phyloP scores from a whole-genome alignment of 441 rosid species.

The Omphalea diandra region DNA sequence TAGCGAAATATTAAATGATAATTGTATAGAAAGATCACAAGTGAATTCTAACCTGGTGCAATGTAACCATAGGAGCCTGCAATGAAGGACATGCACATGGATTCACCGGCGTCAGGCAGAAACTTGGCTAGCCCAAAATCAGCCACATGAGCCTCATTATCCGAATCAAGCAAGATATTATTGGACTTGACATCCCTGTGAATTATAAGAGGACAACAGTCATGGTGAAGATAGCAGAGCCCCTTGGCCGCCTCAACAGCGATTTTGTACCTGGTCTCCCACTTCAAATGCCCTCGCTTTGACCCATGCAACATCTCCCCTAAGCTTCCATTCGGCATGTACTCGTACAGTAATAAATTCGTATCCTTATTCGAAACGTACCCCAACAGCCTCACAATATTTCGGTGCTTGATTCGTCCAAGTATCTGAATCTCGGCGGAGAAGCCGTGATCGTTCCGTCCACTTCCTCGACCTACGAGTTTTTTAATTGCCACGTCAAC shows the following conservation, averaged over 20 bases:
- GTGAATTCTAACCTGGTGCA: constrained; percentile 85
- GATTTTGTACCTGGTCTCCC: constrained; percentile 67
- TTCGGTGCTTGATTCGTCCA: constrained; percentile 76
- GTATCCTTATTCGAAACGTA: constrained; percentile 84
- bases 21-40: neutral
- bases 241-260: constrained; percentile 86
- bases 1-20: neutral
- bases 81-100: constrained; percentile 83
- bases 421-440: constrained; percentile 90
- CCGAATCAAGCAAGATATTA: constrained; percentile 75
- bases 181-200: constrained; percentile 89
- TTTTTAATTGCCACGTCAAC: constrained; percentile 74
- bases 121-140: constrained; percentile 96
- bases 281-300: constrained; percentile 78
- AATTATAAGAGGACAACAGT: constrained; percentile 82
- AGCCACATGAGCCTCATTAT: constrained; percentile 85
- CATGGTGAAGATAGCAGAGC: constrained; percentile 86
- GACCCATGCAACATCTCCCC: constrained; percentile 85
- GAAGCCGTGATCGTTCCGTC: constrained; percentile 82
- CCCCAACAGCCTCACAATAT: constrained; percentile 77
- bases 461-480: constrained; percentile 62
- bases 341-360: constrained; percentile 69
- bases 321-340: constrained; percentile 87
- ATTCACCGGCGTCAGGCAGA: constrained; percentile 69
- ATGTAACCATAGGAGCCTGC: constrained; percentile 97